Percentiles rank a stretch among this genome's conserved stretches.
These are phyloP conservation scores for Clarkia xantiana DNA, from an alignment of 345 rosid species.

Conservation along the genomic window DNA sequence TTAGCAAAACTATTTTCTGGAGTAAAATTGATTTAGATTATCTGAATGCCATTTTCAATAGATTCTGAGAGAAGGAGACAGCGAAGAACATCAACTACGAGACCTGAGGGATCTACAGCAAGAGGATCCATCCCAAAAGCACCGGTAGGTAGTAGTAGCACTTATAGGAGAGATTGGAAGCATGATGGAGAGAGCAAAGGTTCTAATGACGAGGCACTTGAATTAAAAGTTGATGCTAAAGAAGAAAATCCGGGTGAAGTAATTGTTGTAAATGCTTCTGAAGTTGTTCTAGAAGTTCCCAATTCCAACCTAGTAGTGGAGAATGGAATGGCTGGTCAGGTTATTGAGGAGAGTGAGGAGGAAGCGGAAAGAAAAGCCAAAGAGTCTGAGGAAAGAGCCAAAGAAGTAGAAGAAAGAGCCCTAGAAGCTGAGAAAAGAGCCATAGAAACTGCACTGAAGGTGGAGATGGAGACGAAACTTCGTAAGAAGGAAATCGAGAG, in stretches of 20 bases:
- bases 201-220: constrained; percentile 10
- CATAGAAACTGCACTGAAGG: constrained; percentile 22
- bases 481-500: constrained; percentile 41
- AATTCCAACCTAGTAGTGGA: too few species aligned
- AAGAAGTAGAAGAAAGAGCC: constrained; percentile 1
- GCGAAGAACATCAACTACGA: constrained; percentile 27
- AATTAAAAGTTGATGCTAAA: constrained; percentile 15
- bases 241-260: constrained; percentile 5
- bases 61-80: constrained; percentile 64
- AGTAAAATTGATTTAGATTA: background rate
- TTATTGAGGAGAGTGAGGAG: too few species aligned
- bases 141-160: constrained; percentile 24
- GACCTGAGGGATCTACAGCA: constrained; percentile 29
- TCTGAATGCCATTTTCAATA: constrained; percentile 10
- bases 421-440: constrained; percentile 6
- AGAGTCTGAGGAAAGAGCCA: constrained; percentile 10
- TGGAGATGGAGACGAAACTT: constrained; percentile 30
- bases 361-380: constrained; percentile 6
- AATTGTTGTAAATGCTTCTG: too few species aligned
- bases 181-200: constrained; percentile 24
- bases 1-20: background rate
- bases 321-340: too few species aligned
- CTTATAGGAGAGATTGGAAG: constrained; percentile 31
- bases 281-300: too few species aligned
- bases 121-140: constrained; percentile 39